A percentile compares a stretch with the other conserved stretches of the same genome.
These are phyloP conservation scores for Komagataella populi DNA, from an alignment of 805 yeast genomes.

Conservation along the genomic window DNA sequence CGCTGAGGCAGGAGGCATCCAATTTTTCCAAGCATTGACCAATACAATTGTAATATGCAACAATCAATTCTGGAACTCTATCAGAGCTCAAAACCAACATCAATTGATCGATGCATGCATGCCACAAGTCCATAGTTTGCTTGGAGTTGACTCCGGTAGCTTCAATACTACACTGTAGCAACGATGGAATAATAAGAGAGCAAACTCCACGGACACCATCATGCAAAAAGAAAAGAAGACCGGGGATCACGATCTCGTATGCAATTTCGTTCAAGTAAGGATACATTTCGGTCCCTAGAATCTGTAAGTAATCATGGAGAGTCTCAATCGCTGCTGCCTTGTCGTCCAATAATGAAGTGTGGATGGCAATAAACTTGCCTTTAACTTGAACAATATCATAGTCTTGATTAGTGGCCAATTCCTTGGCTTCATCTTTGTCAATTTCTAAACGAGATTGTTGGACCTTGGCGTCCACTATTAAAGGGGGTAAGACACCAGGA, in stretches of 20 bases:
- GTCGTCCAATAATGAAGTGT: slow-evolving; percentile 88
- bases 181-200: slow-evolving; percentile 68
- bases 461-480: slow-evolving; percentile 74
- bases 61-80: slow-evolving; percentile 71
- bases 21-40: slow-evolving; percentile 52
- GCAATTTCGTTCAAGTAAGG: slow-evolving; percentile 74
- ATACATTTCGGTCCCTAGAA: slow-evolving; percentile 68
- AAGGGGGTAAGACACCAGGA: slow-evolving; percentile 80
- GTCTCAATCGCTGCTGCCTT: slow-evolving; percentile 88
- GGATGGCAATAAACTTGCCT: slow-evolving; percentile 90
- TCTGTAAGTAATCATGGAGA: slow-evolving; percentile 71
- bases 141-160: slow-evolving; percentile 37
- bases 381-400: slow-evolving; percentile 90
- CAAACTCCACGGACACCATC: slow-evolving; percentile 93
- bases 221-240: slow-evolving; percentile 80
- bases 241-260: slow-evolving; percentile 71
- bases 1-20: slow-evolving; percentile 48
- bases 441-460: slow-evolving; percentile 80
- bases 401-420: slow-evolving; percentile 71
- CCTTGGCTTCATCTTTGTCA: slow-evolving; percentile 81
- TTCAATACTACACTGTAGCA: slow-evolving; percentile 48
- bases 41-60: slow-evolving; percentile 64
- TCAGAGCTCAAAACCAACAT: slow-evolving; percentile 58
- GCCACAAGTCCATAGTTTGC: slow-evolving; percentile 60
- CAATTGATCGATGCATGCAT: slow-evolving; percentile 50